Conservation (phyloP, 768 basidiomycete species). For the Psilocybe azurescens region DNA sequence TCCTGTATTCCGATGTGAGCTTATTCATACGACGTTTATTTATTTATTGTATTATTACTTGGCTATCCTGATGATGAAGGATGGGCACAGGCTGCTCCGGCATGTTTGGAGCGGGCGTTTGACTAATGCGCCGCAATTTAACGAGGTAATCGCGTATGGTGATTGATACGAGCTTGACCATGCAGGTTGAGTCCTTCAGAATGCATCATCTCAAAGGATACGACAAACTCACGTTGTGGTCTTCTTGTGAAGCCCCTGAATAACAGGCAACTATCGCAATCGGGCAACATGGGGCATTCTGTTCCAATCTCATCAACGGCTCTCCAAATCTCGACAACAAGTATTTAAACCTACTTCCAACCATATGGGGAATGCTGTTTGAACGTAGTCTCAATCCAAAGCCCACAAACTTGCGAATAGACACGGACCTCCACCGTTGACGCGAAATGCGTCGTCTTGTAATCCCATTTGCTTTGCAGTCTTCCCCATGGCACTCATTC, state of each 20-base stretch:
- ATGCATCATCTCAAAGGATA: background rate
- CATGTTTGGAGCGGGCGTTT: slow-evolving; percentile 37
- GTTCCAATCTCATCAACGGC: slow-evolving; percentile 5
- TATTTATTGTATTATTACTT: slow-evolving; percentile 16
- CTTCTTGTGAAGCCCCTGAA: slow-evolving; percentile 82
- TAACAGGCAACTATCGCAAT: slow-evolving; percentile 81
- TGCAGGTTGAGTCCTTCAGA: background rate
- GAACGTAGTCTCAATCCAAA: slow-evolving; percentile 8
- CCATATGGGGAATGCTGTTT: slow-evolving; percentile 83
- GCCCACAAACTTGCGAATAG: background rate
- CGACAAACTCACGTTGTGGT: slow-evolving; percentile 64
- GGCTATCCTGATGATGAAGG: slow-evolving; percentile 22
- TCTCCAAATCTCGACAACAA: background rate
- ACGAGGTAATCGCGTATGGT: slow-evolving; percentile 73
- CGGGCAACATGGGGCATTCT: slow-evolving; percentile 87
- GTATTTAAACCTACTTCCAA: slow-evolving; percentile 69
- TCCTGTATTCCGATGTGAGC: slow-evolving; percentile 30
- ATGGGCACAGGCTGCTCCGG: slow-evolving; percentile 34
- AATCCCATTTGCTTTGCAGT: slow-evolving; percentile 74
- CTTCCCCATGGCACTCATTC: slow-evolving; percentile 84
- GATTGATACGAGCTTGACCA: slow-evolving; percentile 59
- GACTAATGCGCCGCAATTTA: slow-evolving; percentile 53
- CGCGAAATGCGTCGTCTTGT: slow-evolving; percentile 58
- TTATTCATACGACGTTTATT: slow-evolving; percentile 1
- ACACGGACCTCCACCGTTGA: slow-evolving; percentile 79